These are phyloP conservation scores for Sparassis latifolia DNA, from an alignment of 1,284 basidiomycete genomes.

Conservation along the genomic window DNA sequence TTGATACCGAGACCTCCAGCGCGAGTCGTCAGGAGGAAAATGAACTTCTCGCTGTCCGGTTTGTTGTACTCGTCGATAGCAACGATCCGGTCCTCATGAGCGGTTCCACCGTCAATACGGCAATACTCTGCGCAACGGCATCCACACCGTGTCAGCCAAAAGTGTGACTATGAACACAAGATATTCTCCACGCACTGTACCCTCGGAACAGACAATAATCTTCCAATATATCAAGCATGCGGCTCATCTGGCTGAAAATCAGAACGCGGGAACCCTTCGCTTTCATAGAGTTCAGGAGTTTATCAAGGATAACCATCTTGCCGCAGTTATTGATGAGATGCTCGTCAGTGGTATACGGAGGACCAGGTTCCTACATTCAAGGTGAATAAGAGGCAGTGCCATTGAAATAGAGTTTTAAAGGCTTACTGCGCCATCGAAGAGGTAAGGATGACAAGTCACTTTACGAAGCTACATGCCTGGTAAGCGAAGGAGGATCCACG, in stretches of 20 bases:
- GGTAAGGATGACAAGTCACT: slow-evolving; percentile 80
- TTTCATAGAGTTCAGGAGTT: slow-evolving; percentile 84
- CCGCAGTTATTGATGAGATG: slow-evolving; percentile 93
- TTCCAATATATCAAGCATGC: slow-evolving; percentile 88
- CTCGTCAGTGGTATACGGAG: slow-evolving; percentile 97
- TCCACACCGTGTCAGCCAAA: background rate
- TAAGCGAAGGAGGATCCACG: background rate
- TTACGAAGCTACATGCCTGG: slow-evolving; percentile 51
- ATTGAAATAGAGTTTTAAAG: background rate
- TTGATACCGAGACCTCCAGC: slow-evolving; percentile 99
- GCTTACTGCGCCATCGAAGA: slow-evolving; percentile 80
- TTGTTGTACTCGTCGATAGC: slow-evolving; percentile 99
- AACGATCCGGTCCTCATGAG: slow-evolving; percentile 92
- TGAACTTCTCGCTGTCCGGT: slow-evolving; percentile 91
- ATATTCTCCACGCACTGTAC: slow-evolving; percentile 56
- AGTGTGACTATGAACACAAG: background rate
- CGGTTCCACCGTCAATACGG: slow-evolving; percentile 93
- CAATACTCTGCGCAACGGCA: slow-evolving; percentile 70
- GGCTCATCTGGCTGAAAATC: slow-evolving; percentile 99
- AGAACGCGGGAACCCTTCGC: slow-evolving; percentile 91
- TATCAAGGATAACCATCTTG: slow-evolving; percentile 98
- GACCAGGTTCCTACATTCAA: slow-evolving; percentile 79
- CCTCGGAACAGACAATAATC: slow-evolving; percentile 94
- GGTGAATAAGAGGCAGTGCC: background rate
- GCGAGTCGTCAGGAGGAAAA: slow-evolving; percentile 95